phyloP scores from a whole-genome alignment of 148 eudicot genomes.

The Diospyros lotus region DNA sequence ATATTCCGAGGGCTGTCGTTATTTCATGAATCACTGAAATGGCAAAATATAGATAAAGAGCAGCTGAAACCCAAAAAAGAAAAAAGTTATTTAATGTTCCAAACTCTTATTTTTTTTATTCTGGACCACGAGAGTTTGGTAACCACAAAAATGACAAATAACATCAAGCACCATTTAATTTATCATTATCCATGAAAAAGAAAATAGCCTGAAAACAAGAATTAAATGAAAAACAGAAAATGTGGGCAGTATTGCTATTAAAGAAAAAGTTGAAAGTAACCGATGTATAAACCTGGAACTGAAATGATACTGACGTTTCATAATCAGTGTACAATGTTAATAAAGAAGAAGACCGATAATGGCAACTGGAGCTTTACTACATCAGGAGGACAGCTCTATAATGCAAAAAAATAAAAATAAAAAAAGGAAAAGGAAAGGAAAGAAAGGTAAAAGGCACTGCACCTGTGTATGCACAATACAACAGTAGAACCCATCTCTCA shows the following conservation, averaged over 20 bases:
- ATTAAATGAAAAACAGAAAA: neutral
- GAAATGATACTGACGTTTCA: too few species aligned
- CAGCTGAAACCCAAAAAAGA: constrained; percentile 30
- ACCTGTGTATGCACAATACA: constrained; percentile 72
- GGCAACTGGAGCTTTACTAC: too few species aligned
- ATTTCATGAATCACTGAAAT: constrained; percentile 82
- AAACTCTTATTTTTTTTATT: too few species aligned
- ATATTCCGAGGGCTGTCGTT: constrained; percentile 79
- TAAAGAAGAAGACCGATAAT: too few species aligned
- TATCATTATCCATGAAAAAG: neutral
- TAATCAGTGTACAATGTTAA: too few species aligned
- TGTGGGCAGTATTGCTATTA: neutral
- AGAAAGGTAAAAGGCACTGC: neutral
- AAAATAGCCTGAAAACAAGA: neutral
- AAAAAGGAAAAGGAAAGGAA: neutral
- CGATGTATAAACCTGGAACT: too few species aligned
- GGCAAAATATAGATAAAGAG: constrained; percentile 75
- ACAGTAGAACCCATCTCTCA: constrained; percentile 74
- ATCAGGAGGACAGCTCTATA: too few species aligned
- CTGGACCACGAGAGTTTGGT: too few species aligned
- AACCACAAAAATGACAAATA: neutral
- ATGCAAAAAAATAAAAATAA: neutral
- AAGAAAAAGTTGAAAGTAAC: too few species aligned
- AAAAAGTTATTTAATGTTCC: too few species aligned
- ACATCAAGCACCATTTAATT: neutral